phyloP scores from a whole-genome alignment of 768 basidiomycete species.

The Lentinula sp. region DNA sequence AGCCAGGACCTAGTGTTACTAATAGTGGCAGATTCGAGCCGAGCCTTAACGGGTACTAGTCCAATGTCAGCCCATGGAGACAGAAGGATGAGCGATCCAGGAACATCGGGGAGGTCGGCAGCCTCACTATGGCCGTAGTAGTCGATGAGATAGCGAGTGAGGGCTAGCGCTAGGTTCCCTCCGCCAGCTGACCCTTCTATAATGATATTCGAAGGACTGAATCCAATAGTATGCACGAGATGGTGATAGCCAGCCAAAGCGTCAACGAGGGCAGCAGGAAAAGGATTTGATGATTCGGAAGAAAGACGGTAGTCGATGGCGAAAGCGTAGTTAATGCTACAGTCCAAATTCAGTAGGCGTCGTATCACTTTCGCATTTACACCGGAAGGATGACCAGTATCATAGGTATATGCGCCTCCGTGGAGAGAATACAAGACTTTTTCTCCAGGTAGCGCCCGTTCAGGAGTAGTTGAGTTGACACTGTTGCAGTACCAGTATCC shows the following conservation, averaged over 20 bases:
- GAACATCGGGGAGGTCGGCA: slow-evolving; percentile 28
- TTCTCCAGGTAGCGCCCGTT: slow-evolving; percentile 38
- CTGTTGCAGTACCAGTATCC: slow-evolving; percentile 53
- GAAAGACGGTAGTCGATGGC: slow-evolving; percentile 71
- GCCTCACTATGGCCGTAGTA: slow-evolving; percentile 21
- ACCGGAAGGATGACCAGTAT: slow-evolving; percentile 52
- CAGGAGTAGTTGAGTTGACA: slow-evolving; percentile 25
- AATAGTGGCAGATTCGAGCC: slow-evolving; percentile 23
- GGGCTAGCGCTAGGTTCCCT: slow-evolving; percentile 61
- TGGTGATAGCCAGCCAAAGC: slow-evolving; percentile 69
- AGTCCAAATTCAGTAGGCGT: slow-evolving; percentile 39
- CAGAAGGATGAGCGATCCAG: slow-evolving; percentile 43
- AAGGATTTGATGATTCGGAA: slow-evolving; percentile 43
- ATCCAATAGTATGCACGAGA: slow-evolving; percentile 51
- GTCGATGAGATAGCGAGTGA: slow-evolving; percentile 56
- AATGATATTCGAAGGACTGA: slow-evolving; percentile 54
- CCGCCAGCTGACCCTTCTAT: slow-evolving; percentile 74
- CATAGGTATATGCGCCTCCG: slow-evolving; percentile 50
- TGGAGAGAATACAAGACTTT: slow-evolving; percentile 55
- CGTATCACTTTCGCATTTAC: slow-evolving; percentile 35
- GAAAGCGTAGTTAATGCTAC: slow-evolving; percentile 40
- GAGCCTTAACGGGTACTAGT: slow-evolving; percentile 25
- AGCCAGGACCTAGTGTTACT: slow-evolving; percentile 15
- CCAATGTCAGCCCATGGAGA: slow-evolving; percentile 53
- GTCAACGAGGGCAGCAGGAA: slow-evolving; percentile 73